Evolutionary conservation across 1,284 basidiomycete species (phyloP), one percentile per base, ranked within the genome.

Genomic region (Mycena citricolor): DNA sequence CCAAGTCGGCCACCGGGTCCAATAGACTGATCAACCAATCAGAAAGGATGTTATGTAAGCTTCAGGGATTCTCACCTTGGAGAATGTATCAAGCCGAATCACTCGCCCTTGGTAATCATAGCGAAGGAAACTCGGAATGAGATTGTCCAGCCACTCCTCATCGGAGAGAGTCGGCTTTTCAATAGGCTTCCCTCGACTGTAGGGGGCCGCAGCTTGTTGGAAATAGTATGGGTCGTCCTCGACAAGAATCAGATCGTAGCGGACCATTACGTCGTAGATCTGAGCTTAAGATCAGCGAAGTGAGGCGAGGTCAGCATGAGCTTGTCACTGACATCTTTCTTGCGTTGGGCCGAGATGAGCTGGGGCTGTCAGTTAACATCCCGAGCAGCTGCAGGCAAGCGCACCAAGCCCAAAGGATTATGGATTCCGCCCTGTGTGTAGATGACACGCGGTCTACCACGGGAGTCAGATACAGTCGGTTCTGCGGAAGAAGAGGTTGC

Each of bases 181-280:
- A 22, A 29, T 25, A 6, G 32, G 16, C 56, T 22, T 80, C 70
- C 23, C 64, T 52, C 2, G 59, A 49, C 60, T 74, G 70, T 42
- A 71, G 66, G 26, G 71, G 58, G 60, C 79, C 83, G 14, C 65
- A 53, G 5, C 73, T 75, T 86, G 84, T 22, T 91, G 68, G 69
- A 87, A 89, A 63, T 80, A 90, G 66, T 91, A 91, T 4, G 88
- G 89, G 63, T 90, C 87, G 53, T 90, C 86, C 66, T 90, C 86
- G 44, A 82, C 74, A 50, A 87, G 86, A 52, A 88, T 77, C 14
- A 86, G 56, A 54, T 90, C 79, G 79, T 56, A 91, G 65, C 89
- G 83, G 39, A 84, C 79, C 51, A 84, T 88, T 43, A 92, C 70
- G 20, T 80, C 77, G 64, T 93, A 93, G 43, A 93, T 84, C 45